Conservation (phyloP, 129 eudicot species). For the Scalesia atractyloides region DNA sequence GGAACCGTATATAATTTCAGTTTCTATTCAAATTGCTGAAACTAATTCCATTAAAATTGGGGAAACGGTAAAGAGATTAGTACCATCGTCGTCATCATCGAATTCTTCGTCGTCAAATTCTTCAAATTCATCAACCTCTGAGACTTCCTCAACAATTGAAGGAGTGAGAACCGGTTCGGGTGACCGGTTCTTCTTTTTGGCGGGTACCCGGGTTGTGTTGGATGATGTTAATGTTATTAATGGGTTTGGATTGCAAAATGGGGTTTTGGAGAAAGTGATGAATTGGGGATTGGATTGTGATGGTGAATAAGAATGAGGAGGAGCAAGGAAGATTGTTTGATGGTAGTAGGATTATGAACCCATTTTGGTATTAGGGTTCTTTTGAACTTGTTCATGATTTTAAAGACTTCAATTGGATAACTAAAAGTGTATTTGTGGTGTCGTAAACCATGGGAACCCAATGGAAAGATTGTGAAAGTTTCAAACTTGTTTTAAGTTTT, state of each 20-base stretch:
- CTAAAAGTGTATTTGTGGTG: too few species aligned
- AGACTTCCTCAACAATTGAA: constrained; percentile 54
- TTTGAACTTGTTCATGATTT: background rate
- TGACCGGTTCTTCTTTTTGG: constrained; percentile 50
- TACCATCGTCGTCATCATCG: constrained; percentile 51
- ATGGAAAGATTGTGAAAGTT: too few species aligned
- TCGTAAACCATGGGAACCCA: too few species aligned
- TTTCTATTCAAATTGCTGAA: background rate
- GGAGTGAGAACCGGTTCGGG: constrained; percentile 50
- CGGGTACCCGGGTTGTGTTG: constrained; percentile 31
- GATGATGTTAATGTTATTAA: constrained; percentile 7
- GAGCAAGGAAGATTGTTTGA: constrained; percentile 22
- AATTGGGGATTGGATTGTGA: constrained; percentile 4
- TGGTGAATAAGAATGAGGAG: background rate
- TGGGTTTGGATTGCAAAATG: constrained; percentile 20
- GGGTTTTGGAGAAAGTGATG: constrained; percentile 24
- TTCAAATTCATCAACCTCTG: constrained; percentile 49
- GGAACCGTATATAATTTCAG: background rate
- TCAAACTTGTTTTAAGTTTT: too few species aligned
- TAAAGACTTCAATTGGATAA: too few species aligned
- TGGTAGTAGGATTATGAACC: constrained; percentile 20
- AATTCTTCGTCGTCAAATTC: constrained; percentile 41
- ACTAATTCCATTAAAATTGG: too few species aligned
- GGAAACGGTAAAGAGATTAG: background rate
- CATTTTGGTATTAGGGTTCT: constrained; percentile 21